Conservation (phyloP, 352 stramenopile genomes). For the Globisporangium middletonii region DNA sequence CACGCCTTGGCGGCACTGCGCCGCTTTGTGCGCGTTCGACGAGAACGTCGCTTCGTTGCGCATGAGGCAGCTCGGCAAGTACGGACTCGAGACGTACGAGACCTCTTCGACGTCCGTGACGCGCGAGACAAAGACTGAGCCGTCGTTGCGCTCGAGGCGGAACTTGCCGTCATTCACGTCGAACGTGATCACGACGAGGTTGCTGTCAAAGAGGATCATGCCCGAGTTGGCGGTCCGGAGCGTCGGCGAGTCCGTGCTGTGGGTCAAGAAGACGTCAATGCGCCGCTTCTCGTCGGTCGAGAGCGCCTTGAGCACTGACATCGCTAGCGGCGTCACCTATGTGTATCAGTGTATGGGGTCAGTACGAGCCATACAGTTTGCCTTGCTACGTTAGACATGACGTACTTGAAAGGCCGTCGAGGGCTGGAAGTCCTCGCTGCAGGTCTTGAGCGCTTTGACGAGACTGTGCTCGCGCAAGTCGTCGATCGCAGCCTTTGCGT, state of each 20-base stretch:
- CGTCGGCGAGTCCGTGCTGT: constrained; percentile 16
- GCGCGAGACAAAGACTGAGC: constrained; percentile 87
- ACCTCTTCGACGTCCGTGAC: constrained; percentile 97
- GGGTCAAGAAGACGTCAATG: constrained; percentile 59
- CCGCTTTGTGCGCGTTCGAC: constrained; percentile 90
- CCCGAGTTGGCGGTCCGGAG: constrained; percentile 53
- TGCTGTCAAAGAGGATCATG: constrained; percentile 89
- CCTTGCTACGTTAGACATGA: constrained; percentile 10
- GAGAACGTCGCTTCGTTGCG: constrained; percentile 91
- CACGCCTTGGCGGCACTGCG: constrained; percentile 79
- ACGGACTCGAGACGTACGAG: constrained; percentile 96
- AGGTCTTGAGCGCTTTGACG: constrained; percentile 94
- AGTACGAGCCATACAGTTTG: no score
- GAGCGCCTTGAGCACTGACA: constrained; percentile 35
- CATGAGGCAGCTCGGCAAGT: constrained; percentile 94
- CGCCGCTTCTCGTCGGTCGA: constrained; percentile 34
- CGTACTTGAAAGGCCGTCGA: constrained; percentile 92
- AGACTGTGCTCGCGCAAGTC: constrained; percentile 93
- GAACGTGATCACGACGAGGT: constrained; percentile 90
- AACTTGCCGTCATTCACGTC: constrained; percentile 85
- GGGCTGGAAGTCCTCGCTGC: constrained; percentile 91
- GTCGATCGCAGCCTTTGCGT: constrained; percentile 94
- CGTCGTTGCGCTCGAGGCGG: constrained; percentile 78
- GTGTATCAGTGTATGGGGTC: constrained; percentile 27
- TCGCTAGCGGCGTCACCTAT: constrained; percentile 38